phyloP scores from a whole-genome alignment of 495 filamentous ascomycete genomes.

The Ramalina peruviana region DNA sequence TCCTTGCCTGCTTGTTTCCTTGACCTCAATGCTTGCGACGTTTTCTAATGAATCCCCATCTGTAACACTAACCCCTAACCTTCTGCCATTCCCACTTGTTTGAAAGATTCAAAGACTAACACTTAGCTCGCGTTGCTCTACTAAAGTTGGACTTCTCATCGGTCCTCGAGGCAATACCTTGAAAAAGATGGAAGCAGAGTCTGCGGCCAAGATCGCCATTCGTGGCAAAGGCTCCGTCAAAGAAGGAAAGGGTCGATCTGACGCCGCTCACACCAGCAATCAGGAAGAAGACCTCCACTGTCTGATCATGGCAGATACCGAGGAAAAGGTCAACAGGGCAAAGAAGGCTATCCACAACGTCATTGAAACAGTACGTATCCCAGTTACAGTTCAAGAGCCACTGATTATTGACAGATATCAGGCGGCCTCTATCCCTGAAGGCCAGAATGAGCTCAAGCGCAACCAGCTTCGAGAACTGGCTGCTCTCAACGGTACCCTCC shows the following conservation, averaged over 20 bases:
- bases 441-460: conserved; percentile 94
- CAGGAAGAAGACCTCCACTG: conserved; percentile 99
- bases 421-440: conserved; percentile 96
- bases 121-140: conserved; percentile 63
- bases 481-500: conserved; percentile 92
- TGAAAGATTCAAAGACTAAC: conserved; percentile 57
- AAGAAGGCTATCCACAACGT: conserved; percentile 95
- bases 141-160: conserved; percentile 99
- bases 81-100: conserved; percentile 17
- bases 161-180: conserved; percentile 98
- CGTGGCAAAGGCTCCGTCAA: conserved; percentile 99
- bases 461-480: conserved; percentile 96
- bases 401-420: conserved; percentile 21
- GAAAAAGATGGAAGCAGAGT: conserved; percentile 98
- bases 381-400: not conserved
- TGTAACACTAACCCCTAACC: conserved; percentile 38
- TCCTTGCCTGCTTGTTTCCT: conserved; percentile 29
- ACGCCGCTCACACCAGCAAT: conserved; percentile 96
- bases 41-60: conserved; percentile 16
- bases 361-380: conserved; percentile 80
- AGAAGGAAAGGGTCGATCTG: conserved; percentile 97
- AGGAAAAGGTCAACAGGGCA: conserved; percentile 96
- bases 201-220: conserved; percentile 94
- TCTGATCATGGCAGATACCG: conserved; percentile 97
- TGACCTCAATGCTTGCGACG: conserved; percentile 28